A percentile compares a stretch with the other conserved stretches of the same genome.
Conservation (phyloP, 306 rosid genomes). For the Hippophae gyantsensis region DNA sequence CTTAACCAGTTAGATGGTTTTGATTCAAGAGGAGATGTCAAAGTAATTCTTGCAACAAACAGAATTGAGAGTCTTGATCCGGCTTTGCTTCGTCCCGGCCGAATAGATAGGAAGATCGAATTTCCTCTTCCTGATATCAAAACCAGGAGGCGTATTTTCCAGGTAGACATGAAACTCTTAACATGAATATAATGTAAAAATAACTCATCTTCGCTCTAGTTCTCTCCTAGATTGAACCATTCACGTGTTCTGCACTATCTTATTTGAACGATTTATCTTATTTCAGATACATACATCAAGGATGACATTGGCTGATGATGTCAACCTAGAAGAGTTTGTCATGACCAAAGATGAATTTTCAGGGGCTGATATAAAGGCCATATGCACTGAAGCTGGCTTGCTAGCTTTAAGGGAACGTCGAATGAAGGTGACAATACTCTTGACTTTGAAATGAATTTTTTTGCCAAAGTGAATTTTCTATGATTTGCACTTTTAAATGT, state of each 20-base stretch:
- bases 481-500: no score
- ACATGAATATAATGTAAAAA: constrained; percentile 1
- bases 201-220: neutral
- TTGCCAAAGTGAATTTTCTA: no score
- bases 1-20: constrained; percentile 93
- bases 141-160: constrained; percentile 94
- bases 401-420: constrained; percentile 94
- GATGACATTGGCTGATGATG: constrained; percentile 97
- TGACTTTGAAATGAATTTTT: neutral
- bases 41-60: constrained; percentile 92
- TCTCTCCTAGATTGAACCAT: neutral
- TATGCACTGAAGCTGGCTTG: constrained; percentile 96
- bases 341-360: constrained; percentile 99
- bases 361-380: constrained; percentile 97
- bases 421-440: constrained; percentile 62
- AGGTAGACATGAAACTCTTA: constrained; percentile 35
- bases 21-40: constrained; percentile 95
- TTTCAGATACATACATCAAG: constrained; percentile 93
- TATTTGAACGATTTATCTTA: neutral
- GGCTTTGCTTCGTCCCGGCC: constrained; percentile 90
- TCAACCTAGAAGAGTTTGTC: constrained; percentile 94
- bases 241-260: neutral
- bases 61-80: constrained; percentile 94
- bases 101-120: constrained; percentile 91
- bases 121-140: constrained; percentile 97